Evolutionary conservation across 805 yeast genomes (phyloP), one percentile per base, ranked within the genome.

Genomic region (Saturnispora zaruensis): DNA sequence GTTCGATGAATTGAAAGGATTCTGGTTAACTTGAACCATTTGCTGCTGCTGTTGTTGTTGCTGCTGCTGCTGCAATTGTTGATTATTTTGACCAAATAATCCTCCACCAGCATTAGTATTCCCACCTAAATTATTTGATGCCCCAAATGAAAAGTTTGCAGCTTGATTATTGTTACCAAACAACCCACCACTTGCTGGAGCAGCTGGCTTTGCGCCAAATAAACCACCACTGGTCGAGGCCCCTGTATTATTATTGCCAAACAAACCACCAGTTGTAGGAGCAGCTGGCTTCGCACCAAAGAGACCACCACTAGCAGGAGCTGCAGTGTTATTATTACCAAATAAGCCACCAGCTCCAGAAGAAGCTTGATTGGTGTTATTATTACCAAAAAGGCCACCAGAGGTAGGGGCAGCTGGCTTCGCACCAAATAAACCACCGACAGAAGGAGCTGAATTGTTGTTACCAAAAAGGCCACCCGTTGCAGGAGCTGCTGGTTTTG

Each of bases 1-100:
- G 5, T 89, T 85, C 57, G 82, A 82, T 44, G 78, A 75, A 1
- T 96, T 95, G 62, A 87, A 90, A 41, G 96, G 96, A 61, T 84
- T 78, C 52, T 73, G 72, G 51, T 68, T 71, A 67, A 53, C 52
- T 48, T 54, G 32, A 34, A 56, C 51, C 41, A 74, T 67, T 48
- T 68, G 55, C 41, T 57, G 59, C 41, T 58, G 59, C 38, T 49
- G 46, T 55, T 48, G 45, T 26, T 46, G 54, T 40, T 56, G 59
- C 24, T 54, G 59, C 42, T 57, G 59, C 41, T 55, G 59, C 33
- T 51, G 61, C 41, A 55, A 57, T 25, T 54, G 58, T 42, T 50
- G 47, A n/a, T 34, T 48, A 25, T 38, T 46, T 30, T 37, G 52
- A 32, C 68, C 65, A 52, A 65, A 65, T 7, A 59, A 34, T 9